Percentiles rank a stretch among this genome's conserved stretches.
These are phyloP conservation scores for Globisporangium rhizosaccharum DNA, from an alignment of 352 stramenopile genomes.

Conservation along the genomic window DNA sequence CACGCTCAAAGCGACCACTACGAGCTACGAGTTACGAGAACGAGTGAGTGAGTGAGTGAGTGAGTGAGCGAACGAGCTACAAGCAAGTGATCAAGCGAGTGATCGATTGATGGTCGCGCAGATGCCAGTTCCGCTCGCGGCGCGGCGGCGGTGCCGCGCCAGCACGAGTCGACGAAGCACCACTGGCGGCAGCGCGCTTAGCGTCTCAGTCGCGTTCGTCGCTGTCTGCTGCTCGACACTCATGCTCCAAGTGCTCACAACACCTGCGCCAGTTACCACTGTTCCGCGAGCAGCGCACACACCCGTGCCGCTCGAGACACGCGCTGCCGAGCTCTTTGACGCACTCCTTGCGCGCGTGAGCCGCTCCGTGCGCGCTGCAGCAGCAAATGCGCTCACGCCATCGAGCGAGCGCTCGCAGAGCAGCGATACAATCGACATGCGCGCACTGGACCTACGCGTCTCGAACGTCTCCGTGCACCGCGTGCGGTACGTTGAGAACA, in stretches of 20 bases:
- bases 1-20: no score
- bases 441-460: slow-evolving; percentile 31
- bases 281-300: neutral
- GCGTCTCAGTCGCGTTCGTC: slow-evolving; percentile 9
- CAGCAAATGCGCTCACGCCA: slow-evolving; percentile 20
- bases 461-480: slow-evolving; percentile 58
- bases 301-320: neutral
- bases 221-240: slow-evolving; percentile 16
- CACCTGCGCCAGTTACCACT: neutral
- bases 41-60: no score
- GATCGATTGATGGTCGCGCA: no score
- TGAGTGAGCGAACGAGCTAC: no score
- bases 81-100: no score
- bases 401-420: slow-evolving; percentile 17
- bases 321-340: neutral
- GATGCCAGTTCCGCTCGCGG: no score
- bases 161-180: neutral
- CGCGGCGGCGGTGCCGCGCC: neutral
- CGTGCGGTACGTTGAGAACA: slow-evolving; percentile 38
- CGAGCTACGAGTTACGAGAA: no score
- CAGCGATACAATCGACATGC: slow-evolving; percentile 12
- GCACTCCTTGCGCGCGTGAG: slow-evolving; percentile 7
- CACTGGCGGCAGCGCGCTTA: neutral
- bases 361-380: slow-evolving; percentile 2
- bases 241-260: slow-evolving; percentile 15